These are phyloP conservation scores for Pterocarpus macrocarpus DNA, from an alignment of 306 rosid species.

Conservation along the genomic window DNA sequence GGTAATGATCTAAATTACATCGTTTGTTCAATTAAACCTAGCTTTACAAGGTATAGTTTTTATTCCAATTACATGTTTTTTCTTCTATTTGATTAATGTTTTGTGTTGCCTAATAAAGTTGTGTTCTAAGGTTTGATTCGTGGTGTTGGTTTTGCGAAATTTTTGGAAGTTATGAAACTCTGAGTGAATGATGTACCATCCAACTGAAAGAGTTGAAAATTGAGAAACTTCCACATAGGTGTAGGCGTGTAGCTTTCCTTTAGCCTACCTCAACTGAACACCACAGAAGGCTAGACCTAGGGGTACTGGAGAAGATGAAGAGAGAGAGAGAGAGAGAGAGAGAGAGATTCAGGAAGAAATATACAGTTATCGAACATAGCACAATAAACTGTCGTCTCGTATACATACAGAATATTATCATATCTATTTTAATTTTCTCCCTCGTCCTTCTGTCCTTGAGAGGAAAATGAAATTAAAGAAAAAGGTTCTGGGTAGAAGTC, in stretches of 20 bases:
- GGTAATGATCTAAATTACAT: constrained; percentile 54
- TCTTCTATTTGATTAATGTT: constrained; percentile 37
- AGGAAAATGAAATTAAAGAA: constrained; percentile 25
- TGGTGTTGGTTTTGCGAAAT: background rate
- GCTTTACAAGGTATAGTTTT: constrained; percentile 45
- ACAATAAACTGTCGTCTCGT: constrained; percentile 5
- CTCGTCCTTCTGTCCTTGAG: background rate
- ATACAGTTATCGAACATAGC: constrained; percentile 19
- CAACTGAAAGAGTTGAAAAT: constrained; percentile 32
- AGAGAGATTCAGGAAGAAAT: constrained; percentile 19
- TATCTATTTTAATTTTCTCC: background rate
- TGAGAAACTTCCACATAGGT: constrained; percentile 22
- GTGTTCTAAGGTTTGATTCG: constrained; percentile 40
- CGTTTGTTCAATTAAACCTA: constrained; percentile 42
- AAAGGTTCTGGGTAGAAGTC: constrained; percentile 37
- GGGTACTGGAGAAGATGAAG: constrained; percentile 19
- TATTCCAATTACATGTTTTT: background rate
- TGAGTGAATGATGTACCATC: constrained; percentile 25
- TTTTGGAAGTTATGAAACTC: constrained; percentile 20
- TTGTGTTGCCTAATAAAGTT: constrained; percentile 34
- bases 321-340: constrained; percentile 27
- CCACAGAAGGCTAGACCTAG: constrained; percentile 32
- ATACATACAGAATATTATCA: background rate
- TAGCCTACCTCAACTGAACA: background rate
- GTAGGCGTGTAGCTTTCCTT: constrained; percentile 7